These are phyloP conservation scores for Erythrobasidium yunnanense DNA, from an alignment of 768 basidiomycete genomes.

Conservation along the genomic window DNA sequence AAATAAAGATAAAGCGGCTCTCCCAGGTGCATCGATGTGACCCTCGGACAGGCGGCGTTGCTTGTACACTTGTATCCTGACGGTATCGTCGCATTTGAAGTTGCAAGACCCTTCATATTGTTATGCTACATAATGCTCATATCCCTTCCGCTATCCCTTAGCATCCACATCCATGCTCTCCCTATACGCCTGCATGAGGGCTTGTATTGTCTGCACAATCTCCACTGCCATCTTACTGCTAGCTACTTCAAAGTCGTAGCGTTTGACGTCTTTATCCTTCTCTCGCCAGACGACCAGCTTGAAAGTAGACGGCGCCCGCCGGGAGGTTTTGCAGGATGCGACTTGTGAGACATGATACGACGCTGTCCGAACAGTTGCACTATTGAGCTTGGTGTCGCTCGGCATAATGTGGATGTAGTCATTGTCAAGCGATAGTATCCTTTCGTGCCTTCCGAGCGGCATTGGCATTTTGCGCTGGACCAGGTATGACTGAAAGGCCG, in stretches of 20 bases:
- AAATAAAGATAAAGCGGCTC: too few relatives aligned
- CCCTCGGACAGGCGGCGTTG: too few relatives aligned
- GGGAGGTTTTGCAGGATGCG: constrained; percentile 67
- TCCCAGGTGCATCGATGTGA: too few relatives aligned
- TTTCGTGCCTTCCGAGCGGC: constrained; percentile 78
- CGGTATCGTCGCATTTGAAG: too few relatives aligned
- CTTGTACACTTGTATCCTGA: too few relatives aligned
- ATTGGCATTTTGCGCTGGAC: constrained; percentile 92
- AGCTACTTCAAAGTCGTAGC: constrained; percentile 96
- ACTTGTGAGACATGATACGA: constrained; percentile 88
- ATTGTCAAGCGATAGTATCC: constrained; percentile 85
- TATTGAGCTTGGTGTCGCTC: constrained; percentile 49
- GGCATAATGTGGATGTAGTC: constrained; percentile 49
- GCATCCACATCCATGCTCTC: constrained; percentile 14
- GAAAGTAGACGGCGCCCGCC: constrained; percentile 69
- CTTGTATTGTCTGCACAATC: constrained; percentile 19
- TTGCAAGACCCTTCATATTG: too few relatives aligned
- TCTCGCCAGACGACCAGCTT: constrained; percentile 70
- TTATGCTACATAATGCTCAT: neutral
- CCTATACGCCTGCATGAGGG: constrained; percentile 26
- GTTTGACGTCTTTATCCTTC: constrained; percentile 59
- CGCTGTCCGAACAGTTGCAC: constrained; percentile 72
- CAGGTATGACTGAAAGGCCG: constrained; percentile 59
- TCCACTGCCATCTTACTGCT: constrained; percentile 40
- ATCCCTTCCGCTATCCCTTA: neutral